A percentile compares a stretch with the other conserved stretches of the same genome.
Conservation (phyloP, 805 yeast genomes). For the Saccharomycopsis olivae region DNA sequence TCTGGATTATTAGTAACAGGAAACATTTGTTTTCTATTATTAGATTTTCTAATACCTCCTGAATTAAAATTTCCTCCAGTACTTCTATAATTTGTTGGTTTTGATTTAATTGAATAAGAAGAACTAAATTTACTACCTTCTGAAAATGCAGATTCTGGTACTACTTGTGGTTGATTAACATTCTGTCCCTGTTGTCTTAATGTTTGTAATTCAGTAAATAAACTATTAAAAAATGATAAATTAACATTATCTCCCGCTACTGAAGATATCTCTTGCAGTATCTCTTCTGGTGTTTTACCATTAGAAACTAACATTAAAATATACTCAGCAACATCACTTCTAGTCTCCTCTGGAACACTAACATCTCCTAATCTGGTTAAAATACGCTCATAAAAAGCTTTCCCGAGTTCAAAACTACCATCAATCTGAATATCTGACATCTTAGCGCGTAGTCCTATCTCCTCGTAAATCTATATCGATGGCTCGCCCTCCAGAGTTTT, state of each 20-base stretch:
- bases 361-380: conserved; percentile 9
- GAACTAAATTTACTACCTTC: background rate
- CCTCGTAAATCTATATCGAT: background rate
- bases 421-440: conserved; percentile 9
- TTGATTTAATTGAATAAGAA: background rate
- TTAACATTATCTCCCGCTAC: conserved; percentile 55
- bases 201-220: conserved; percentile 45
- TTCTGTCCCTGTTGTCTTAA: conserved; percentile 23
- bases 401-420: conserved; percentile 2
- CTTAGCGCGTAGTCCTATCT: no score
- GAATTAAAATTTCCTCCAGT: background rate
- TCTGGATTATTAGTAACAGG: conserved; percentile 22
- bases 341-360: conserved; percentile 11
- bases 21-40: conserved; percentile 15
- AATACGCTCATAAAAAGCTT: conserved; percentile 6
- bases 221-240: conserved; percentile 42
- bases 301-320: conserved; percentile 62
- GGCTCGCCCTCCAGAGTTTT: background rate
- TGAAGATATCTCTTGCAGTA: conserved; percentile 48
- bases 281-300: conserved; percentile 50
- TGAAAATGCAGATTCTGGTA: background rate
- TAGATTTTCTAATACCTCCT: conserved; percentile 2
- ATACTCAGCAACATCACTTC: conserved; percentile 58
- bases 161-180: conserved; percentile 3
- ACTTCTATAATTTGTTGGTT: background rate